A percentile compares a stretch with the other conserved stretches of the same genome.
Evolutionary conservation across 2,329 filamentous ascomycete genomes (phyloP).

Genomic region (Cladosporium phlei): DNA sequence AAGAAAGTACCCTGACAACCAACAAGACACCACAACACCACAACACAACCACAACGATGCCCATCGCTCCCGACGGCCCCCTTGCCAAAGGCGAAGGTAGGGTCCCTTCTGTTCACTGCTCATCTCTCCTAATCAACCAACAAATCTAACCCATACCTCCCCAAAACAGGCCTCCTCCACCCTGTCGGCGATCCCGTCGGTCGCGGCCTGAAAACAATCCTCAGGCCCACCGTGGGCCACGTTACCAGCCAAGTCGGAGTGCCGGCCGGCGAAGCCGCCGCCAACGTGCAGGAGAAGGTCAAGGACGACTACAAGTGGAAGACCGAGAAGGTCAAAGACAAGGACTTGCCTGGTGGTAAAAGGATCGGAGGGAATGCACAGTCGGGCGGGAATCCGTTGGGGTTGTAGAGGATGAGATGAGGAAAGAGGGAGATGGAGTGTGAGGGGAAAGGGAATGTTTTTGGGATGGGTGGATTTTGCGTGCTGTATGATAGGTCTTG

Average conservation of each 20-base stretch:
- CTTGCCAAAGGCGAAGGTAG: slow-evolving; percentile 24
- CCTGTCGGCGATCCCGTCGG: slow-evolving; percentile 32
- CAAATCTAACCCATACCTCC: neutral
- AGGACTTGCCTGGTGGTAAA: slow-evolving; percentile 26
- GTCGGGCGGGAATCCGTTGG: slow-evolving; percentile 33
- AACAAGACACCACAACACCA: neutral
- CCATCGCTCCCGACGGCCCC: slow-evolving; percentile 24
- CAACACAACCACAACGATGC: slow-evolving; percentile 18
- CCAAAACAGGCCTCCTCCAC: slow-evolving; percentile 27
- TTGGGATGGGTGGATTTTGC: neutral
- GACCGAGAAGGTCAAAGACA: slow-evolving; percentile 21
- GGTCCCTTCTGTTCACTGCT: neutral
- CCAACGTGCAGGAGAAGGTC: slow-evolving; percentile 21
- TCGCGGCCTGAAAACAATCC: slow-evolving; percentile 28
- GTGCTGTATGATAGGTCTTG: neutral
- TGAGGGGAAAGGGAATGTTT: neutral
- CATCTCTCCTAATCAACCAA: neutral
- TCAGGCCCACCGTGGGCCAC: slow-evolving; percentile 28
- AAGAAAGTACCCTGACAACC: too few species aligned
- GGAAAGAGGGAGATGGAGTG: neutral
- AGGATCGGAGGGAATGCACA: slow-evolving; percentile 33
- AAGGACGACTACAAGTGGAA: slow-evolving; percentile 24
- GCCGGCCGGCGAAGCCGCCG: slow-evolving; percentile 27
- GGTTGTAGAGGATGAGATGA: slow-evolving; percentile 21
- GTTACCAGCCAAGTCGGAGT: slow-evolving; percentile 27